phyloP scores from a whole-genome alignment of 306 rosid genomes.

The Rosa persica region DNA sequence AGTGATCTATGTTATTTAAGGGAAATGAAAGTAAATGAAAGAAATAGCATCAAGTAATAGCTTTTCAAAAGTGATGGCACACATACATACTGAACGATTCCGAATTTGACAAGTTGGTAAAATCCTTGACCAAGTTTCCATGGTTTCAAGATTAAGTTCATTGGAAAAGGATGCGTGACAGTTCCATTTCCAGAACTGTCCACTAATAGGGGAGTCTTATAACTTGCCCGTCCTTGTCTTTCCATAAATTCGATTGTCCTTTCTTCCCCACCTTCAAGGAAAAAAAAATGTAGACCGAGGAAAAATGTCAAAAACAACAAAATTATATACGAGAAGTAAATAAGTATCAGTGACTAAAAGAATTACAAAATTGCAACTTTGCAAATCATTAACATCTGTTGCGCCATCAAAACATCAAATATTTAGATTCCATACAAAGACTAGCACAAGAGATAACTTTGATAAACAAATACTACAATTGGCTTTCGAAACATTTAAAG shows the following conservation, averaged over 20 bases:
- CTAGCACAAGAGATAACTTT: background rate
- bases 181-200: slow-evolving; percentile 55
- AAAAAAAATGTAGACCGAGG: background rate
- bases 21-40: slow-evolving; percentile 19
- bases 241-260: slow-evolving; percentile 88
- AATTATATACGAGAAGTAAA: background rate
- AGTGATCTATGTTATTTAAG: slow-evolving; percentile 16
- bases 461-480: background rate
- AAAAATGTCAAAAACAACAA: background rate
- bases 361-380: background rate
- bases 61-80: slow-evolving; percentile 26
- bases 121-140: slow-evolving; percentile 88
- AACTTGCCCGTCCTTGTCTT: slow-evolving; percentile 70
- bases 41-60: background rate
- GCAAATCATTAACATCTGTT: background rate
- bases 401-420: background rate
- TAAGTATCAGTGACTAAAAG: slow-evolving; percentile 1
- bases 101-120: slow-evolving; percentile 88
- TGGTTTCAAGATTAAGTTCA: slow-evolving; percentile 75
- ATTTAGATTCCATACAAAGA: background rate
- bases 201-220: slow-evolving; percentile 68
- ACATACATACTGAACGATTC: slow-evolving; percentile 98
- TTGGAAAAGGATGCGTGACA: slow-evolving; percentile 82
- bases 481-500: background rate
- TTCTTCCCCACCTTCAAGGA: slow-evolving; percentile 81